Evolutionary conservation across 768 basidiomycete genomes (phyloP).

Genomic region (Lactifluus rugatus): DNA sequence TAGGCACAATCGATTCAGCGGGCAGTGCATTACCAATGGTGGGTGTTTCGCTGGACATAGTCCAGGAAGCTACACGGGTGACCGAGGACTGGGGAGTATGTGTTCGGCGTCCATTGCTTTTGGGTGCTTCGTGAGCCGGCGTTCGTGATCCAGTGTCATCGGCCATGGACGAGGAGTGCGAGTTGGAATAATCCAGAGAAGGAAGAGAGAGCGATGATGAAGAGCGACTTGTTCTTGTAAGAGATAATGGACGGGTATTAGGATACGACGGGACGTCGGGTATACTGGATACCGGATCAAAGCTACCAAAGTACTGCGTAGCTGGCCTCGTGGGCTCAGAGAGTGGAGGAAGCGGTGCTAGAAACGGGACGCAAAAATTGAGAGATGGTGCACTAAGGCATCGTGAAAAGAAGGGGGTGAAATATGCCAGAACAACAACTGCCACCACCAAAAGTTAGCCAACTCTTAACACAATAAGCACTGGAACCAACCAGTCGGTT

Average conservation of each 20-base stretch:
- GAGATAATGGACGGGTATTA: constrained; percentile 10
- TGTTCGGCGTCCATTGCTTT: background rate
- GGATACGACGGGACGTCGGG: constrained; percentile 17
- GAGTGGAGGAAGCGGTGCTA: constrained; percentile 18
- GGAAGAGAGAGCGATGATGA: constrained; percentile 14
- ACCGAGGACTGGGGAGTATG: background rate
- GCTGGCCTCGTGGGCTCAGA: constrained; percentile 11
- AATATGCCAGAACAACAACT: constrained; percentile 19
- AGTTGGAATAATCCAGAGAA: constrained; percentile 3
- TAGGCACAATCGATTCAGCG: constrained; percentile 16
- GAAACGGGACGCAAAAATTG: constrained; percentile 17
- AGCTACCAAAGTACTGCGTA: constrained; percentile 7
- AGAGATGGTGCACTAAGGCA: constrained; percentile 19
- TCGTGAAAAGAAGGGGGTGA: constrained; percentile 20
- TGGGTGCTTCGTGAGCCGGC: background rate
- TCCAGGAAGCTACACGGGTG: constrained; percentile 12
- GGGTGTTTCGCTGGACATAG: constrained; percentile 13
- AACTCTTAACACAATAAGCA: background rate
- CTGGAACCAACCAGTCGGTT: constrained; percentile 18
- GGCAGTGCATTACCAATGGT: constrained; percentile 13
- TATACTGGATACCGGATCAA: constrained; percentile 6
- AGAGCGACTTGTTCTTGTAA: background rate
- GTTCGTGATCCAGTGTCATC: constrained; percentile 9
- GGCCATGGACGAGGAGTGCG: background rate
- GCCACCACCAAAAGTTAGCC: background rate